Evolutionary conservation across 495 filamentous ascomycete genomes (phyloP), one percentile per base, ranked within the genome.

Genomic region (Neurospora sp.): DNA sequence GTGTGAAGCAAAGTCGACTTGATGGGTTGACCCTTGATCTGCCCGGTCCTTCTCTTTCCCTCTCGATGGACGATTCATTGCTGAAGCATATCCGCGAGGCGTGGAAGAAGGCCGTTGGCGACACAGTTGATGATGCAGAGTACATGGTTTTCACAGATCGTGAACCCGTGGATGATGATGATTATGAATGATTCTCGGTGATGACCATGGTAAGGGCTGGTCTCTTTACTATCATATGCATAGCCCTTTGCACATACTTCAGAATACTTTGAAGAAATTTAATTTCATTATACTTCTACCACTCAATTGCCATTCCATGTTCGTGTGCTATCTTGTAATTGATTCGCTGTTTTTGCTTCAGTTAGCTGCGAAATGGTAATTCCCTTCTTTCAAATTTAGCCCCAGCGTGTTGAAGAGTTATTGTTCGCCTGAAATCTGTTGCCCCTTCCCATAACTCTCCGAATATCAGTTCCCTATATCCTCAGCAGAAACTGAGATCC

Each of bases 141-240:
- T 96, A 93, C 76, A 92, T 96, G 91, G 81, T 82, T 37, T 91
- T 91, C 71, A 79, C 85, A 18, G 86, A 89, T 31, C 82, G 89
- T 37, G 83, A 88, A 72, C 85, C 81, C 8, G 79, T 76, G 73
- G 82, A 85, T 53, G 87, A 86, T 71, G 85, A 87, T 18, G 81
- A 85, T 35, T 18, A 71, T 76, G 39, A 82, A 83, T 69, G 75
- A 81, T 68, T 80, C 53, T 78, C 75, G 71, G 20, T 69, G 5
- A 70, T 22, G 53, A 76, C 27, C 14, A 66, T 48, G 73, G 76
- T 71, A 78, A 70, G 73, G 59, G 27, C 42, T 39, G 70, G 3
- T 48, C 44, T 69, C 41, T 61, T 69, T 27, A 46, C 40, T 41
- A 20, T 46, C 9, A 12, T 46, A 20, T 69, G n/a, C 68, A 41